Conservation (phyloP, 202 grass and related monocot genomes). For the Bolboschoenoplectus hybrid region DNA sequence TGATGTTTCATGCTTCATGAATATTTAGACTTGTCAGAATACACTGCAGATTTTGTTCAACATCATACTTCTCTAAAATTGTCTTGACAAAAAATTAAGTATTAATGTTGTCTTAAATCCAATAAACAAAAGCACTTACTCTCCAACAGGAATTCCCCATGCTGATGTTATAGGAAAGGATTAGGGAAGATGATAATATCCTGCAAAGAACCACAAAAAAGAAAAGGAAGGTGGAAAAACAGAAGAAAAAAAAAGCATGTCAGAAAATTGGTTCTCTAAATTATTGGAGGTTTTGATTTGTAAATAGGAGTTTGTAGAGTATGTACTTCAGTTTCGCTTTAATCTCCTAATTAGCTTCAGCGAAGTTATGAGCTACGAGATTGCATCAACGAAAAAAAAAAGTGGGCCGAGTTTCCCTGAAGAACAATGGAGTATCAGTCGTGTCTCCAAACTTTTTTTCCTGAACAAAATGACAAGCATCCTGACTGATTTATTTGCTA, state of each 20-base stretch:
- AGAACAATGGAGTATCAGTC: neutral
- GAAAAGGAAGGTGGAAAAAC: neutral
- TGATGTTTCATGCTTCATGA: neutral
- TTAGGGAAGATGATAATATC: neutral
- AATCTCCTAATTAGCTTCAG: neutral
- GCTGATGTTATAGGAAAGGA: neutral
- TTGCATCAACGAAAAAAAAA: neutral
- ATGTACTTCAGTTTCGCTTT: neutral
- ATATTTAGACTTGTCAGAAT: neutral
- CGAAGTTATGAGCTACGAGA: neutral
- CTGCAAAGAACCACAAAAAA: neutral
- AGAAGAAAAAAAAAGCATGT: neutral
- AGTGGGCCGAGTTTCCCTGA: neutral
- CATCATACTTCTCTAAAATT: neutral
- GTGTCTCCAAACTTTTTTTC: neutral
- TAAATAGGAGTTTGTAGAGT: neutral
- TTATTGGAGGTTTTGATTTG: neutral
- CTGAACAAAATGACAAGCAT: neutral
- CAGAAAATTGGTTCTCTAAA: neutral
- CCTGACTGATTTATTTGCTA: neutral
- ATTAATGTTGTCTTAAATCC: neutral
- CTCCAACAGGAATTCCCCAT: slow-evolving; percentile 25
- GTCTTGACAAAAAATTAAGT: neutral
- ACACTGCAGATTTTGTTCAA: neutral
- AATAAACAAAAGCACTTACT: slow-evolving; percentile 18